Base-by-base conservation (phyloP, 768 basidiomycete genomes). In the Gymnopilus dilepis region DNA sequence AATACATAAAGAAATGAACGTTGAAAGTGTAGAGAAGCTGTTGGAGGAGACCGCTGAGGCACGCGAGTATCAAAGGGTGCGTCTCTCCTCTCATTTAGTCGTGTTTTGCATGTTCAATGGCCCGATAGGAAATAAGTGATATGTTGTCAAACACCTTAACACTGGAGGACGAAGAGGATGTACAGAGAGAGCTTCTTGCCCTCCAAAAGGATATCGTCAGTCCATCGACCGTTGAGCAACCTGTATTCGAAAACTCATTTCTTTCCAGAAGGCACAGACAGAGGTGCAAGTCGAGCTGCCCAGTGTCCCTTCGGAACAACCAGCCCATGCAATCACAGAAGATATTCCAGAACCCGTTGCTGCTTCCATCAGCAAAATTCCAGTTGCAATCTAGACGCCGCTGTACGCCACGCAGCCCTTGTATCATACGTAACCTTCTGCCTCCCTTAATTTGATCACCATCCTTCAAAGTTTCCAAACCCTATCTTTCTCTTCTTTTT, bases 21-120 rank as follows among this genome's bases (percentile, higher is more conserved):
- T 95, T 8, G 95, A 97, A 73, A 88, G 81, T 61, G 96, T 98
- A n/a, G 97, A 99, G 82, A 92, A 86, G 71, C 78, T 99, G 54
- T 82, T 99, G 79, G 94, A 91, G 65, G 94, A 97, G 76, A 97
- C 96, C 0, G 85, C 86, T 3, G 97, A 99, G 70, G 97, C 95
- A 12, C 84, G 91, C 65, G 95, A 89, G 62, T 98, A 98, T 73
- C 95, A 99, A 71, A 80, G 82, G 71, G 97, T 95, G 62, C 19
- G 67, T 59, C 31, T 21, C n/a, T n/a, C 13, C 17, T 40, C 7
- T 24, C 19, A 22, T 56, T 26, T 11, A 24, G 6, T 19, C 54
- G 21, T 37, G 28, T 26, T 7, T 21, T 9, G n/a, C 21, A 15
- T 33, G 31, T 34, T 48, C 24, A 42, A 56, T 54, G n/a, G 45